phyloP scores from a whole-genome alignment of 129 eudicot species.

The Centella asiatica region DNA sequence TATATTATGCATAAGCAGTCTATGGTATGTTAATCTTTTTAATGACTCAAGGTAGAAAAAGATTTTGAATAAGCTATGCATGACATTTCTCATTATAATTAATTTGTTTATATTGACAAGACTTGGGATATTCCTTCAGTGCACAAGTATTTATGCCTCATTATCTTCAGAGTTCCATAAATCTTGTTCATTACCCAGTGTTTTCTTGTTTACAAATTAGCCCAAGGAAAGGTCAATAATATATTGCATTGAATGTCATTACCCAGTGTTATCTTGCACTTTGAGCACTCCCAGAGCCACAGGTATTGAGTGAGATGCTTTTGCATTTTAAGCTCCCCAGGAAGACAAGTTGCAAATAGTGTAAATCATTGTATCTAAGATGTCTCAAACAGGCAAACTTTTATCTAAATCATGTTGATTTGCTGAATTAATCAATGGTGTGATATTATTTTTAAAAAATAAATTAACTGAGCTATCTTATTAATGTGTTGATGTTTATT shows the following conservation, averaged over 20 bases:
- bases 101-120: too few species aligned
- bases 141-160: neutral
- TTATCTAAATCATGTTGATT: too few species aligned
- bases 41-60: neutral
- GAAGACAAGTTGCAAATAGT: neutral
- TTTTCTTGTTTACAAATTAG: neutral
- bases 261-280: too few species aligned
- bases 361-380: neutral
- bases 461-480: neutral
- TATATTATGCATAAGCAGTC: neutral
- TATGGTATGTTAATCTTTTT: neutral
- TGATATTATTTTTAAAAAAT: too few species aligned
- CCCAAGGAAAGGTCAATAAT: neutral
- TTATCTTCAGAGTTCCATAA: too few species aligned
- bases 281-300: too few species aligned
- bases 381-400: neutral
- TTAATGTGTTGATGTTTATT: too few species aligned
- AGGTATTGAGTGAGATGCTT: neutral
- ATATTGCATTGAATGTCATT: too few species aligned
- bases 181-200: too few species aligned
- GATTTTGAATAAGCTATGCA: neutral
- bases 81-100: too few species aligned
- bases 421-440: too few species aligned
- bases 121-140: neutral
- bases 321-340: neutral